Evolutionary conservation across 768 basidiomycete genomes (phyloP).

Genomic region (Podaxis sp.): DNA sequence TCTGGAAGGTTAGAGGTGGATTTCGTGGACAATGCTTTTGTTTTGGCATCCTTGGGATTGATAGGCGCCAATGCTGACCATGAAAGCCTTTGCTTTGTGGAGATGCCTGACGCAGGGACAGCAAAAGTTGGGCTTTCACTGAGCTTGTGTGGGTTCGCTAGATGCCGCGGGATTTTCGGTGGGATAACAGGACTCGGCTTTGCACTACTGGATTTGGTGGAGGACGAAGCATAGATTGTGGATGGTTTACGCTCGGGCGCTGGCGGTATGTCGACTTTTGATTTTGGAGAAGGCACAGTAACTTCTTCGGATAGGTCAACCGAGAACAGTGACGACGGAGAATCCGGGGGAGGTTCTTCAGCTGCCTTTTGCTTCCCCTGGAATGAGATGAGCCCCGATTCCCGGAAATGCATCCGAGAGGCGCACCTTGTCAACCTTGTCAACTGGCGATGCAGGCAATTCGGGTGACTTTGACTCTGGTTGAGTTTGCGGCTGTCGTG

Average conservation of each 20-base stretch:
- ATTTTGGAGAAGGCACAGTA: neutral
- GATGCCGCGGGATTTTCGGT: constrained; percentile 20
- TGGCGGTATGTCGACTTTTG: neutral
- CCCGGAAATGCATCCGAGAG: neutral
- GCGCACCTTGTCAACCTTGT: constrained; percentile 7
- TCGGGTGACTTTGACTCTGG: neutral
- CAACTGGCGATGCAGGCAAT: neutral
- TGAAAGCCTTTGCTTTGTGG: constrained; percentile 51
- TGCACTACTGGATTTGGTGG: neutral
- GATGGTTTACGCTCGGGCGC: constrained; percentile 4
- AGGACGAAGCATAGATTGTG: neutral
- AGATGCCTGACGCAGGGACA: constrained; percentile 35
- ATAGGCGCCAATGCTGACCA: constrained; percentile 37
- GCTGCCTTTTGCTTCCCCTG: constrained; percentile 12
- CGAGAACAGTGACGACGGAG: constrained; percentile 14
- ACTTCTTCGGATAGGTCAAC: constrained; percentile 14
- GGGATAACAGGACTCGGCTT: constrained; percentile 10
- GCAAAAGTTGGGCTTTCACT: constrained; percentile 17
- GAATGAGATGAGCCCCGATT: neutral
- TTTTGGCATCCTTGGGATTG: constrained; percentile 32
- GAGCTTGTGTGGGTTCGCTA: constrained; percentile 24
- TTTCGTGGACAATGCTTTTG: constrained; percentile 16
- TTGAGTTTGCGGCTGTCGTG: neutral
- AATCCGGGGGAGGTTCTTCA: constrained; percentile 8
- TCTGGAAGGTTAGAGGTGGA: constrained; percentile 9